phyloP scores from a whole-genome alignment of 2,329 filamentous ascomycete genomes.

The Aspergillus sp. region DNA sequence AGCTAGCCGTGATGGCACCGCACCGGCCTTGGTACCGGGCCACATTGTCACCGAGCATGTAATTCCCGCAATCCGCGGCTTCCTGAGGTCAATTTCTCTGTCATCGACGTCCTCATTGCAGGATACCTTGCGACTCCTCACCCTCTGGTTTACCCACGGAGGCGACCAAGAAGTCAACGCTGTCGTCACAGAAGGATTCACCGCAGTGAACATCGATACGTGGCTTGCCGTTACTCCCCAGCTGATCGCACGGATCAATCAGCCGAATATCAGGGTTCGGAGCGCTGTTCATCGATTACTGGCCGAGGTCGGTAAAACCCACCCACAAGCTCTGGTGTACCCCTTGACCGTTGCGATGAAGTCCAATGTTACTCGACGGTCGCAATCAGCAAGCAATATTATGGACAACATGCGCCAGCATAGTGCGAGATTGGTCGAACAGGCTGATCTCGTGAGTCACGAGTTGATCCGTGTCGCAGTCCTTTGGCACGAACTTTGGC shows the following conservation, averaged over 20 bases:
- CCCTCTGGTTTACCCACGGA: constrained; percentile 94
- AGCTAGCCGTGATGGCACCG: constrained; percentile 56
- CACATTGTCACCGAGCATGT: constrained; percentile 80
- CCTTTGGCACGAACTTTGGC: constrained; percentile 98
- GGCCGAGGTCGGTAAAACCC: constrained; percentile 86
- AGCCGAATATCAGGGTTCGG: constrained; percentile 84
- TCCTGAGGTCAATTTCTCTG: constrained; percentile 94
- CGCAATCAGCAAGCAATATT: constrained; percentile 83
- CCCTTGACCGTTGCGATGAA: constrained; percentile 98
- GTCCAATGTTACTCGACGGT: constrained; percentile 80
- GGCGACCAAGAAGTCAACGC: constrained; percentile 83
- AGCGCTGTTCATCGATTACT: constrained; percentile 89
- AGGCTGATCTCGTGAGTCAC: constrained; percentile 91
- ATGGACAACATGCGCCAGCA: constrained; percentile 99
- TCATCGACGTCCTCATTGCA: constrained; percentile 91
- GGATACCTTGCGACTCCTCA: constrained; percentile 87
- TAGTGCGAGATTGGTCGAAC: constrained; percentile 86
- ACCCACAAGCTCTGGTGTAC: constrained; percentile 95
- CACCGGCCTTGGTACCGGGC: constrained; percentile 57
- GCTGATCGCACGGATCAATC: constrained; percentile 94
- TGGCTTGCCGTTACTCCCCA: constrained; percentile 99
- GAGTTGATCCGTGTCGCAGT: constrained; percentile 97
- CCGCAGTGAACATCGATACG: constrained; percentile 90
- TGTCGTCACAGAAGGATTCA: constrained; percentile 86
- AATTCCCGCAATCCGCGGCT: constrained; percentile 89